Evolutionary conservation across 768 basidiomycete genomes (phyloP), one percentile per base, ranked within the genome.

Genomic region (Pleurotus tuber-regium): DNA sequence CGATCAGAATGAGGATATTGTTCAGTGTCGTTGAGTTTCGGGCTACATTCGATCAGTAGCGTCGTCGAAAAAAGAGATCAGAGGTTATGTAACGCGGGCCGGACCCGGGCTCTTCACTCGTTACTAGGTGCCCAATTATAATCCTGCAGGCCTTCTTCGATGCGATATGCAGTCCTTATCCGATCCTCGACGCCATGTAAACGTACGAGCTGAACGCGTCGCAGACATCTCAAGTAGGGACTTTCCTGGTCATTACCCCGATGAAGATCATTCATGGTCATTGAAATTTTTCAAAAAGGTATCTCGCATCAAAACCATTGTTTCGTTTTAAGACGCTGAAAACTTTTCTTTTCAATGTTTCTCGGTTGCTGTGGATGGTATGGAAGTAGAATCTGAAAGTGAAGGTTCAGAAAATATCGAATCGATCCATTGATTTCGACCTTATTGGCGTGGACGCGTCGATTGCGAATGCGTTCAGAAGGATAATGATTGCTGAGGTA

Each of bases 401-500:
- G 8, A 76, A 84, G 51, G 77, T 97, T 29, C 83, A 89, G 54
- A 79, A 89, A 36, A 71, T 95, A 29, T 96, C 94, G 0, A 79
- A 87, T 36, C 79, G 86, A 12, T 86, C 88, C 2, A 82, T 97
- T 55, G 95, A 98, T 58, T 96, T 99, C 66, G 97, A 99, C 69
- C 74, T 98, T 39, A 80, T 98, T 51, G 95, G 96, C 4, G 88
- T 98, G 24, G 96, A 99, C 65, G 91, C 97, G 0, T 90, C 92
- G 12, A 89, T 99, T 53, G 94, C 97, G 25, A 98, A 99, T 66
- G 93, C 96, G 0, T 82, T 96, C 57, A 78, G 97, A 23, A 78
- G 97, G 51, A 92, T 97, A 50, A 76, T 98, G 64, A 89, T 98
- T 41, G 89, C 96, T 8, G 97, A 99, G 79, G 95, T 93, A 52